A percentile compares a stretch with the other conserved stretches of the same genome.
phyloP scores from a whole-genome alignment of 2,329 filamentous ascomycete genomes.

The Penicillium sp. region DNA sequence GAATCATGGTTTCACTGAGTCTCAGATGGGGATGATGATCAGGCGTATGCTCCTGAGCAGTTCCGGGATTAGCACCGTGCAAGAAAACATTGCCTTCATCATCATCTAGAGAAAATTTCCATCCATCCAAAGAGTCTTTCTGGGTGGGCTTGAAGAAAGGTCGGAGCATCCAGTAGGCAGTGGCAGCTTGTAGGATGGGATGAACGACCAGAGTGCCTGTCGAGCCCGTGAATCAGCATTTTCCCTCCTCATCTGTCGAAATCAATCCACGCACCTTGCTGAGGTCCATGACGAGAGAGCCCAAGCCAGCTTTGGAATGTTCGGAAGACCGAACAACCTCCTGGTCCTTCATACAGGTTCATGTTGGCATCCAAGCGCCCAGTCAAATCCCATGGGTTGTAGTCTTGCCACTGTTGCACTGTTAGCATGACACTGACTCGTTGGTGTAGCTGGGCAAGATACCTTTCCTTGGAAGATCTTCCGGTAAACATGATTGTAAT shows the following conservation, averaged over 20 bases:
- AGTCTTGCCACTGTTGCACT: conserved; percentile 63
- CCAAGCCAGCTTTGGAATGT: conserved; percentile 81
- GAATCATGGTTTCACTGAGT: conserved; percentile 7
- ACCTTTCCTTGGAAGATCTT: conserved; percentile 63
- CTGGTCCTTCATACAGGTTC: conserved; percentile 74
- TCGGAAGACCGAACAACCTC: conserved; percentile 76
- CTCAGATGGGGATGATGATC: conserved; percentile 10
- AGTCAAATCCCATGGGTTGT: conserved; percentile 75
- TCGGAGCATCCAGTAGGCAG: conserved; percentile 72
- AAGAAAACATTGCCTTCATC: background rate
- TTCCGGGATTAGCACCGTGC: conserved; percentile 11
- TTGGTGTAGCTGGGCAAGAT: no score
- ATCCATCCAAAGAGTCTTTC: conserved; percentile 3
- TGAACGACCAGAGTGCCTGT: conserved; percentile 68
- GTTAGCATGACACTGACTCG: no score
- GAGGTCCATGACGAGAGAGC: conserved; percentile 66
- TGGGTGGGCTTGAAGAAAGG: conserved; percentile 69
- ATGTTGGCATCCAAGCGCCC: conserved; percentile 64
- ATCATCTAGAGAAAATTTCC: conserved; percentile 7
- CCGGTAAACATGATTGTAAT: conserved; percentile 68
- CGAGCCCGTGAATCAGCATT: background rate
- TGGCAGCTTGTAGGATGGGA: conserved; percentile 69
- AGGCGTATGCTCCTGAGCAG: conserved; percentile 8
- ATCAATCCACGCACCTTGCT: conserved; percentile 59
- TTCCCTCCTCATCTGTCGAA: no score